Evolutionary conservation across 2,329 filamentous ascomycete species (phyloP).

Genomic region (Aspergillus aculeatinus): DNA sequence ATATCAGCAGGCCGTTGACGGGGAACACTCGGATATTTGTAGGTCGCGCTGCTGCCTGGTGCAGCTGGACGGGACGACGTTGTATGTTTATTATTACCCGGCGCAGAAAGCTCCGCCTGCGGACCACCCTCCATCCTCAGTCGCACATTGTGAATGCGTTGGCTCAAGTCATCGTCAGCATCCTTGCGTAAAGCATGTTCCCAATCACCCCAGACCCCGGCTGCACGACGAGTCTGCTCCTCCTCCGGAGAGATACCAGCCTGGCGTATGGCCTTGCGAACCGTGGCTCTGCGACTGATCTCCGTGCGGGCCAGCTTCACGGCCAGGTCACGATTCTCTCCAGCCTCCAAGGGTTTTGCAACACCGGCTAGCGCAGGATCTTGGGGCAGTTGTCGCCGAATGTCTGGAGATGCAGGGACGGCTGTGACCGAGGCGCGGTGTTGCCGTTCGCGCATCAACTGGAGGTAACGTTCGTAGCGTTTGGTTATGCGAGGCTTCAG

Average conservation of each 20-base stretch:
- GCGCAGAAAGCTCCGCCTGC: conserved; percentile 10
- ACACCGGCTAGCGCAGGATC: conserved; percentile 63
- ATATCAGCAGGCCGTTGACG: conserved; percentile 32
- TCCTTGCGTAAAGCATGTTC: conserved; percentile 45
- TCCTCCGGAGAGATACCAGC: conserved; percentile 59
- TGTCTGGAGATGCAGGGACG: conserved; percentile 10
- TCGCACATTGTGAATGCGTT: conserved; percentile 53
- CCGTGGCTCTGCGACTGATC: conserved; percentile 65
- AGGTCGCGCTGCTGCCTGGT: conserved; percentile 29
- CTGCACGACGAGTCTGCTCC: conserved; percentile 55
- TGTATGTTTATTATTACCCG: conserved; percentile 11
- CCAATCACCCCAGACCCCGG: conserved; percentile 56
- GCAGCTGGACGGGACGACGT: conserved; percentile 15
- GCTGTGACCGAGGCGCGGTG: conserved; percentile 37
- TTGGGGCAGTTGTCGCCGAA: conserved; percentile 19
- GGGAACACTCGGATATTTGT: conserved; percentile 47
- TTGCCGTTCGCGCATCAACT: conserved; percentile 49
- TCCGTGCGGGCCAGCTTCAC: conserved; percentile 74
- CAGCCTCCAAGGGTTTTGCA: conserved; percentile 64
- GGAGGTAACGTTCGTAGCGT: conserved; percentile 67
- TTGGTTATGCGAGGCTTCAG: conserved; percentile 76
- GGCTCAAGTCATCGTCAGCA: conserved; percentile 47
- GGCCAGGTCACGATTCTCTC: conserved; percentile 71
- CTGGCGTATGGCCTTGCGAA: conserved; percentile 57
- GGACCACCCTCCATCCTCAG: conserved; percentile 36